Base-by-base conservation (phyloP, 2,329 filamentous ascomycete species). In the Arthrobotrys sphaeroides region DNA sequence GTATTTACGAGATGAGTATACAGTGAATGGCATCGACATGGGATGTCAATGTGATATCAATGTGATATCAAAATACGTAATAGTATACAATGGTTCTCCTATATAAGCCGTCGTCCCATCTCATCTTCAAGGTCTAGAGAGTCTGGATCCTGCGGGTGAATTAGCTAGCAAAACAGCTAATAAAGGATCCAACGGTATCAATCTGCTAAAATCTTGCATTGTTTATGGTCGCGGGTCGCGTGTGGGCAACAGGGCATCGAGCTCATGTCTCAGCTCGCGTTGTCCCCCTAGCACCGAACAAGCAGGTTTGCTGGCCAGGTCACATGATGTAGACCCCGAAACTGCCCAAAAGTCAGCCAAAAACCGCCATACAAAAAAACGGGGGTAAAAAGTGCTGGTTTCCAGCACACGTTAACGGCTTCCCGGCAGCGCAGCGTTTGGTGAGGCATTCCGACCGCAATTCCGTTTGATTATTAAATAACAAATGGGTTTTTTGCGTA, bases 381-480 rank as follows among this genome's bases (percentile, higher is more conserved):
- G 47, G 57, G 47, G 57, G 55, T 64, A 65, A 69, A 75, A 75
- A 69, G 47, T 59, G 67, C 72, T 75, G 72, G 57, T 69, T 69
- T 69, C 64, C 64, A 60, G 55, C 64, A 75, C 72, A 69, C 72
- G 36, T 51, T 69, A 75, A 43, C 47, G 45, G 57, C 28, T 7
- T 59, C 65, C 47, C 24, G 22, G 59, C 38, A 18, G 42, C 36
- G 20, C 40, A 26, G 22, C 38, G 47, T 75, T 75, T 75, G 72
- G 72, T 75, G 72, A 69, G 72, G 55, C 64, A 68, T 55, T 24
- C 18, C 6, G 18, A 18, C 13, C 5, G 12, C n/a, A n/a, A n/a
- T 40, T 40, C 51, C 31, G 40, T 26, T 43, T 38, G 57, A 51
- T 47, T 18, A n/a, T 42, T 24, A 55, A n/a, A 51, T 47, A 40